phyloP scores from a whole-genome alignment of 192 early-diverging fungal species.

The Ambispora gerdemannii region DNA sequence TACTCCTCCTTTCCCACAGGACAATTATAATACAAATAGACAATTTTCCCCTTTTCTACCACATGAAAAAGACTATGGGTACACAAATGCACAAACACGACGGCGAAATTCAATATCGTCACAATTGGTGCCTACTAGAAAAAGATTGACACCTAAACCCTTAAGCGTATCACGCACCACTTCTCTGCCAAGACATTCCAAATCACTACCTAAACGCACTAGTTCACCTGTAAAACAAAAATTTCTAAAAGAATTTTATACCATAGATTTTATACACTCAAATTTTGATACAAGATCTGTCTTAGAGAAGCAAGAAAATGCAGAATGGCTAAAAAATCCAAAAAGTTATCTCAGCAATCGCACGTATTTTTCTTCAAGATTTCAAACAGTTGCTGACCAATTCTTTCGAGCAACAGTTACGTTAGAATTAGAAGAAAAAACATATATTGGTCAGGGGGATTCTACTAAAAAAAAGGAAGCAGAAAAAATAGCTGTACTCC shows the following conservation, averaged over 20 bases:
- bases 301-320: conserved; percentile 17
- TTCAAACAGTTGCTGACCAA: conserved; percentile 22
- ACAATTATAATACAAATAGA: too few relatives aligned
- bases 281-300: conserved; percentile 14
- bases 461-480: conserved; percentile 45
- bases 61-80: too few relatives aligned
- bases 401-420: conserved; percentile 17
- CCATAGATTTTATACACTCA: conserved; percentile 9
- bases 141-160: too few relatives aligned
- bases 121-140: too few relatives aligned
- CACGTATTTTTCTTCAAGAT: too few relatives aligned
- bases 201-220: background rate
- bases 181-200: background rate
- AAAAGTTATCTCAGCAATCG: conserved; percentile 24
- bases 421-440: conserved; percentile 2
- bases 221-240: background rate
- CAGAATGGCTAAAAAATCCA: conserved; percentile 14
- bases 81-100: too few relatives aligned
- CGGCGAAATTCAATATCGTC: too few relatives aligned
- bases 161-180: too few relatives aligned
- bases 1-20: background rate
- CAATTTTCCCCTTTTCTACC: too few relatives aligned
- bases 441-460: conserved; percentile 37
- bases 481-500: conserved; percentile 38
- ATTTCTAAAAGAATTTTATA: conserved; percentile 1